Percentiles rank a stretch among this genome's conserved stretches.
Conservation (phyloP, 139 green algal genomes). For the Volvox reticuliferus region DNA sequence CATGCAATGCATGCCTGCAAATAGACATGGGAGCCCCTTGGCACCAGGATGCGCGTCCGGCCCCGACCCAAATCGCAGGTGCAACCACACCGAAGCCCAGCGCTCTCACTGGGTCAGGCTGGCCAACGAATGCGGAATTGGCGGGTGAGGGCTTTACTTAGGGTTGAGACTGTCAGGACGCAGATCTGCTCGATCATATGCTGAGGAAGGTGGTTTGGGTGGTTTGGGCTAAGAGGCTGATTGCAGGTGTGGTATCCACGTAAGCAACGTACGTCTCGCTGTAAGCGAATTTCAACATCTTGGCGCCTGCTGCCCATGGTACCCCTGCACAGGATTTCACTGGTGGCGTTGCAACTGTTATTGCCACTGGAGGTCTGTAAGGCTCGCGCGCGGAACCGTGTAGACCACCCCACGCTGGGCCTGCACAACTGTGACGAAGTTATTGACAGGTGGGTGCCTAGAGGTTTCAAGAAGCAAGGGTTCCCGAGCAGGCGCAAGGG, state of each 20-base stretch:
- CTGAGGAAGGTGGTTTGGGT: too few relatives aligned
- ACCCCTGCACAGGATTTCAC: background rate
- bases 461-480: too few relatives aligned
- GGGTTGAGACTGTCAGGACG: too few relatives aligned
- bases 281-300: background rate
- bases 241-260: too few relatives aligned
- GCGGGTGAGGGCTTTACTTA: background rate
- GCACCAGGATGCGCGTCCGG: too few relatives aligned
- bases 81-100: constrained; percentile 23
- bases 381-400: background rate
- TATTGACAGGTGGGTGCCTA: constrained; percentile 12
- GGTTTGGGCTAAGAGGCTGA: too few relatives aligned
- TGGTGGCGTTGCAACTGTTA: constrained; percentile 38
- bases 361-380: constrained; percentile 34
- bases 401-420: constrained; percentile 20
- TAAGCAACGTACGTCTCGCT: background rate
- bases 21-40: too few relatives aligned
- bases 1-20: too few relatives aligned
- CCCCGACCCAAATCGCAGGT: constrained; percentile 16
- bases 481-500: too few relatives aligned
- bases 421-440: constrained; percentile 21
- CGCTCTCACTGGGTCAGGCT: constrained; percentile 17
- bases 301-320: background rate
- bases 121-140: background rate
- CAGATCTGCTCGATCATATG: too few relatives aligned